Evolutionary conservation across 2,329 filamentous ascomycete species (phyloP).

Genomic region (Aspergillus pseudoglaucus): DNA sequence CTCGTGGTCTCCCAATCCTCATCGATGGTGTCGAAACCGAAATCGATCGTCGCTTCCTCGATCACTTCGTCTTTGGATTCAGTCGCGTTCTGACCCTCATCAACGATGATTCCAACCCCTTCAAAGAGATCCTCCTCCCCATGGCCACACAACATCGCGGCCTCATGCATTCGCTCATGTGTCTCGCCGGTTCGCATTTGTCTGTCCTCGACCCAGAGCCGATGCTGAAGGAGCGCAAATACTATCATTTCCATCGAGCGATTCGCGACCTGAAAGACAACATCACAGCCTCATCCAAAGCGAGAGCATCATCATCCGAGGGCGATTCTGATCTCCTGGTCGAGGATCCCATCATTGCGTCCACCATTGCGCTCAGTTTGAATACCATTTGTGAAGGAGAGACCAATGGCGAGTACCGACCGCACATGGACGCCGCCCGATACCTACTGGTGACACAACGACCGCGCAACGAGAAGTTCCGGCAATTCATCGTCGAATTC

Average conservation of each 20-base stretch:
- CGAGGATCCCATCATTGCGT: constrained; percentile 56
- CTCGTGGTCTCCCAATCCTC: constrained; percentile 50
- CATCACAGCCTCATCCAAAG: constrained; percentile 25
- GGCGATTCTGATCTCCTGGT: constrained; percentile 35
- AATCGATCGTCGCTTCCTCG: constrained; percentile 72
- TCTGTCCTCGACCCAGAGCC: constrained; percentile 46
- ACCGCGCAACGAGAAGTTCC: constrained; percentile 62
- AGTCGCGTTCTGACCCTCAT: constrained; percentile 78
- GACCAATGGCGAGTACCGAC: constrained; percentile 64
- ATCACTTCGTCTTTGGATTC: constrained; percentile 73
- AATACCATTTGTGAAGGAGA: constrained; percentile 57
- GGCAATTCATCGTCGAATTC: constrained; percentile 66
- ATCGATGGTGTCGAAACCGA: constrained; percentile 76
- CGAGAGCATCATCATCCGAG: constrained; percentile 5
- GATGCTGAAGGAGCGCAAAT: constrained; percentile 48
- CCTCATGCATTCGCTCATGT: constrained; percentile 85
- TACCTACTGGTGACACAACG: constrained; percentile 57
- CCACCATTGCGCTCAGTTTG: constrained; percentile 54
- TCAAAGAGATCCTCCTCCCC: constrained; percentile 75
- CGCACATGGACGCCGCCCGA: constrained; percentile 71
- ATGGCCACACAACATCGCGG: constrained; percentile 74
- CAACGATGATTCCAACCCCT: constrained; percentile 73
- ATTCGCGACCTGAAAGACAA: constrained; percentile 36
- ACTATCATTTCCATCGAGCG: constrained; percentile 46
- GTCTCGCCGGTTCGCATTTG: constrained; percentile 71